Evolutionary conservation across 2,329 filamentous ascomycete species (phyloP).

Genomic region (Chaetomium strumarium): DNA sequence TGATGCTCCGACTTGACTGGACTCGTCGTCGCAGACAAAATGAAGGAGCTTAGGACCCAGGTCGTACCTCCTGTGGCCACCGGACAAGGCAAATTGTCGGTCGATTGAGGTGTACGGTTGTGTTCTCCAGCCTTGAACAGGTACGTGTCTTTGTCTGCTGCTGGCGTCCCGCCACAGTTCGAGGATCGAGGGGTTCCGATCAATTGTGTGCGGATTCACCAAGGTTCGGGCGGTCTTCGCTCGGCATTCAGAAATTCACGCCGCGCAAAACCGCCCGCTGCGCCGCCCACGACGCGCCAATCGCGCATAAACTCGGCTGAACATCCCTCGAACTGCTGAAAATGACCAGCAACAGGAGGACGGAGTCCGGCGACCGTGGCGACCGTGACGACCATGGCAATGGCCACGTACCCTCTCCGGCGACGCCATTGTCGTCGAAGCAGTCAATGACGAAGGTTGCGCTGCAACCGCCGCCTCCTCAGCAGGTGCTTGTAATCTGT

Average conservation of each 20-base stretch:
- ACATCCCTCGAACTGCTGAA: conserved; percentile 3
- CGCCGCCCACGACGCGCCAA: conserved; percentile 8
- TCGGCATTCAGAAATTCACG: neutral
- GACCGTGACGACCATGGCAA: conserved; percentile 5
- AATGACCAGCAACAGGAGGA: conserved; percentile 17
- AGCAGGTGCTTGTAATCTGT: conserved; percentile 24
- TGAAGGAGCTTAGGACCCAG: neutral
- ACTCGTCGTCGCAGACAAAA: neutral
- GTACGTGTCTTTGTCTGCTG: neutral
- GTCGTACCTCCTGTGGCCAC: too few species aligned
- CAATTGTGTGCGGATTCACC: neutral
- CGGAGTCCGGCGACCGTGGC: conserved; percentile 4
- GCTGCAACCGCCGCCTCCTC: conserved; percentile 7
- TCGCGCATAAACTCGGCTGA: conserved; percentile 9
- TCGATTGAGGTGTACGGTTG: neutral
- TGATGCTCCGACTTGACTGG: conserved; percentile 4
- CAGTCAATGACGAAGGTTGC: conserved; percentile 4
- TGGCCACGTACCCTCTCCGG: neutral
- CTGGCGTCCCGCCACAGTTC: neutral
- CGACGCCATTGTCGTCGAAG: conserved; percentile 3
- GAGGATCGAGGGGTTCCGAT: neutral
- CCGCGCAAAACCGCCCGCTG: neutral
- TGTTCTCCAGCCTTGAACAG: too few species aligned
- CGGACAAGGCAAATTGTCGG: too few species aligned
- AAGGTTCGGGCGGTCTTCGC: neutral